A percentile compares a stretch with the other conserved stretches of the same genome.
Conservation (phyloP, 2,329 filamentous ascomycete genomes). For the Stagonosporopsis chrysanthemi region DNA sequence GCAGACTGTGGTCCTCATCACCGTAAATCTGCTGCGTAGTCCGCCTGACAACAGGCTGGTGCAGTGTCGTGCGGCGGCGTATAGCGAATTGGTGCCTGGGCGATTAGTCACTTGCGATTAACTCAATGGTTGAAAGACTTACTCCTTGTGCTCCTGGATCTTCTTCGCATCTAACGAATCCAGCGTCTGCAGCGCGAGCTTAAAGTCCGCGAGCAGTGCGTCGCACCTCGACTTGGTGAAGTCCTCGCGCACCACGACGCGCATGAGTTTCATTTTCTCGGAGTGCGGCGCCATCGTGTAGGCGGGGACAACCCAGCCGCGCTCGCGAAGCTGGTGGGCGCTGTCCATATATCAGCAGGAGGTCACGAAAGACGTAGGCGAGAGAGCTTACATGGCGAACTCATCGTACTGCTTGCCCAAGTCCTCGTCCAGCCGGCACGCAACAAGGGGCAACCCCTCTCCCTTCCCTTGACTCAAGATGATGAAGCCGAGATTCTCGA, state of each 20-base stretch:
- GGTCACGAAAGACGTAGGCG: no score
- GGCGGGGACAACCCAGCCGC: constrained; percentile 92
- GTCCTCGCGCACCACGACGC: constrained; percentile 91
- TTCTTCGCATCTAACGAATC: constrained; percentile 76
- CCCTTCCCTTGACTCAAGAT: constrained; percentile 86
- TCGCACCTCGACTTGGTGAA: constrained; percentile 86
- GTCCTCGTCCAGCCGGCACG: constrained; percentile 75
- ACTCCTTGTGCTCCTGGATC: constrained; percentile 73
- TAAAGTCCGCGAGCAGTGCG: constrained; percentile 77
- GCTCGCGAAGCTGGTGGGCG: constrained; percentile 83
- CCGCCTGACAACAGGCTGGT: constrained; percentile 42
- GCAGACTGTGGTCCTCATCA: constrained; percentile 88
- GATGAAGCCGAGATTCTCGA: constrained; percentile 79
- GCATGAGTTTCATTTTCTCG: constrained; percentile 84
- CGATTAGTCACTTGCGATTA: neutral
- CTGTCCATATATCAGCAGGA: constrained; percentile 20
- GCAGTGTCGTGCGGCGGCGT: constrained; percentile 39
- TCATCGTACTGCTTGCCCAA: constrained; percentile 63
- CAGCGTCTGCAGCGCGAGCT: constrained; percentile 74
- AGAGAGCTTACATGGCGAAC: constrained; percentile 53
- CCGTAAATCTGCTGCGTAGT: constrained; percentile 58
- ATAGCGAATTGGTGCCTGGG: constrained; percentile 26
- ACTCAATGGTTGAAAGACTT: constrained; percentile 35
- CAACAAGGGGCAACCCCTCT: constrained; percentile 84
- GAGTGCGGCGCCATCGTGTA: constrained; percentile 97